A percentile compares a stretch with the other conserved stretches of the same genome.
phyloP scores from a whole-genome alignment of 164 flowering plant species.

The Cinnamomum micranthum region DNA sequence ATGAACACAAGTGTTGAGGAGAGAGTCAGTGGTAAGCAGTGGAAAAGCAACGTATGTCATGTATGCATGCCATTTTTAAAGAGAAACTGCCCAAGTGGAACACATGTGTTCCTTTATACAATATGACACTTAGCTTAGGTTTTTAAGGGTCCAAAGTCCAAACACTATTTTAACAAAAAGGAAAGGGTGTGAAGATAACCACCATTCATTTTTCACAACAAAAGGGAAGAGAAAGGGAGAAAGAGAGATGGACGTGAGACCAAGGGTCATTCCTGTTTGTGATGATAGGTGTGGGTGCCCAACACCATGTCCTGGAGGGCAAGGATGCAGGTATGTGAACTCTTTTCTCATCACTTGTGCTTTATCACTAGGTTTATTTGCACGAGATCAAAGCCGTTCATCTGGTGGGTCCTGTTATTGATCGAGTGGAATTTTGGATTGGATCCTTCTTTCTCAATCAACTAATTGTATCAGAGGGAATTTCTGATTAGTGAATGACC shows the following conservation, averaged over 20 bases:
- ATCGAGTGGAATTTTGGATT: neutral
- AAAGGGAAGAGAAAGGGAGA: neutral
- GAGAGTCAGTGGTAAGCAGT: no score
- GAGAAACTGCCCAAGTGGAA: no score
- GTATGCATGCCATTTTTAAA: no score
- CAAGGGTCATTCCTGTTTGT: neutral
- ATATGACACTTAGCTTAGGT: neutral
- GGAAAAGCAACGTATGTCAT: no score
- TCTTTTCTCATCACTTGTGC: neutral
- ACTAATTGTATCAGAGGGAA: neutral
- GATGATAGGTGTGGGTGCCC: conserved; percentile 11
- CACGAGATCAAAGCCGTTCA: neutral
- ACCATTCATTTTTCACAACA: neutral
- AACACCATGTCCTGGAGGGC: conserved; percentile 13
- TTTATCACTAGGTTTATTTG: neutral
- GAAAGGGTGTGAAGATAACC: neutral
- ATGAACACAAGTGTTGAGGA: no score
- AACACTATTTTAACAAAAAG: neutral
- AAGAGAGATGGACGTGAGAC: neutral
- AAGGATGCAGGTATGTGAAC: conserved; percentile 3
- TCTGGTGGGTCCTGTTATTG: neutral
- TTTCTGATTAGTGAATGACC: neutral
- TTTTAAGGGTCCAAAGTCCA: no score
- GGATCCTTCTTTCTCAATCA: neutral
- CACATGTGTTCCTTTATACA: neutral